These are phyloP conservation scores for Amylostereum chailletii DNA, from an alignment of 1,284 basidiomycete species.

Conservation along the genomic window DNA sequence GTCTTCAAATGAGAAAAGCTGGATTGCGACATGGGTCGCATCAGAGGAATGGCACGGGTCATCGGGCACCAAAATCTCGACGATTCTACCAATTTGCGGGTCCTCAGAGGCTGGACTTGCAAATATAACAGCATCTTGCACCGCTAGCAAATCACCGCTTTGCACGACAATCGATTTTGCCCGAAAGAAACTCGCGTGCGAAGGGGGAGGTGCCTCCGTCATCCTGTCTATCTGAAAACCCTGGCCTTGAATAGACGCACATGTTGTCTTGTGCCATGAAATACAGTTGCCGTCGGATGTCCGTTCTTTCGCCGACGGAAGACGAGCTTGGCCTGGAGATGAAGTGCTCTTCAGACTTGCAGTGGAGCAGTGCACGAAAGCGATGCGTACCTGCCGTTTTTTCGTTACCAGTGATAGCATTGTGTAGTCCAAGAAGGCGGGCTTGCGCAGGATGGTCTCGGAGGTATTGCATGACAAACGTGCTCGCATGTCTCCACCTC, in stretches of 20 bases:
- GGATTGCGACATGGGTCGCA: background rate
- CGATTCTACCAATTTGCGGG: background rate
- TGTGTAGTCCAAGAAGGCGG: background rate
- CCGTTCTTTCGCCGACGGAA: too few relatives aligned
- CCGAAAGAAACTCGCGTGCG: background rate
- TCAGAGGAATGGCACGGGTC: background rate
- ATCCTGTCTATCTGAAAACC: background rate
- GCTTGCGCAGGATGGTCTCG: background rate
- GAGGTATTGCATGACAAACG: background rate
- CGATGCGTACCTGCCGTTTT: background rate
- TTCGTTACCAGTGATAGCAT: background rate
- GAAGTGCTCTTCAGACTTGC: background rate
- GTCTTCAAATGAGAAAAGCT: background rate
- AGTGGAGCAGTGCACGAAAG: background rate
- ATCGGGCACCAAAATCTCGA: background rate
- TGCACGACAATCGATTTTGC: background rate
- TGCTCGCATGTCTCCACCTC: background rate
- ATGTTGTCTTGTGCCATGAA: background rate
- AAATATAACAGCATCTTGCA: background rate
- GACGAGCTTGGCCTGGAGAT: too few relatives aligned
- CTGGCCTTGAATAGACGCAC: background rate
- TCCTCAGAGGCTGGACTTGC: too few relatives aligned
- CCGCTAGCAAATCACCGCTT: background rate
- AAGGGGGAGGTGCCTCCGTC: background rate
- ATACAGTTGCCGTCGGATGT: background rate